A percentile compares a stretch with the other conserved stretches of the same genome.
Conservation (phyloP, 2,329 filamentous ascomycete species). For the Annulohypoxylon truncatum region DNA sequence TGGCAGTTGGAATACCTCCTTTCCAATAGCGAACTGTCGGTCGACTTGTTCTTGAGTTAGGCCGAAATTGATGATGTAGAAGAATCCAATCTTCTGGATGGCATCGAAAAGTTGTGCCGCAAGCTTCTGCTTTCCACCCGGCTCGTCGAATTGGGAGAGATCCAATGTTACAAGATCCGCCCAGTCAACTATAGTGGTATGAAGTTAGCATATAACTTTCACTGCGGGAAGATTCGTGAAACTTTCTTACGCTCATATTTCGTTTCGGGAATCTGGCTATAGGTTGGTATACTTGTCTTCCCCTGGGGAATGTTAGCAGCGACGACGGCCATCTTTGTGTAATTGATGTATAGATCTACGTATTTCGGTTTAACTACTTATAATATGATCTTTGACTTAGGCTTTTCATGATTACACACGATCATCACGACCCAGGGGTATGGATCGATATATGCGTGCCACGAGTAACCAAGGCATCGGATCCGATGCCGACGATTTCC, state of each 20-base stretch:
- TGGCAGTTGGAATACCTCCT: slow-evolving; percentile 67
- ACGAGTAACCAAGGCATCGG: slow-evolving; percentile 22
- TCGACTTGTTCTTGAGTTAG: slow-evolving; percentile 70
- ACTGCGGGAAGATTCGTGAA: background rate
- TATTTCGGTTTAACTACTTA: slow-evolving; percentile 12
- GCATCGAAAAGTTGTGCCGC: slow-evolving; percentile 67
- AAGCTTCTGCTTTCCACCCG: slow-evolving; percentile 65
- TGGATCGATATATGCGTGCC: slow-evolving; percentile 32
- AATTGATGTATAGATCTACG: background rate
- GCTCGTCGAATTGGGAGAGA: slow-evolving; percentile 63
- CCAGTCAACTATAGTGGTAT: slow-evolving; percentile 56
- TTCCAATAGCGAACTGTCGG: slow-evolving; percentile 70
- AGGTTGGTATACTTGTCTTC: slow-evolving; percentile 44
- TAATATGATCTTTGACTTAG: background rate
- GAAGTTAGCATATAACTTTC: slow-evolving; percentile 4
- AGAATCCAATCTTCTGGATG: slow-evolving; percentile 64
- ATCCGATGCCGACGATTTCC: slow-evolving; percentile 28
- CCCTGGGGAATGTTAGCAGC: slow-evolving; percentile 32
- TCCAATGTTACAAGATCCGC: slow-evolving; percentile 69
- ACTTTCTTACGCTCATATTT: slow-evolving; percentile 49
- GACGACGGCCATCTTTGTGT: slow-evolving; percentile 37
- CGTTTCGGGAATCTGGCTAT: slow-evolving; percentile 52
- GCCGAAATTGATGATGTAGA: slow-evolving; percentile 72
- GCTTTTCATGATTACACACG: background rate
- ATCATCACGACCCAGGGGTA: slow-evolving; percentile 17